These are phyloP conservation scores for Jatropha curcas DNA, from an alignment of 345 rosid genomes.

Conservation along the genomic window DNA sequence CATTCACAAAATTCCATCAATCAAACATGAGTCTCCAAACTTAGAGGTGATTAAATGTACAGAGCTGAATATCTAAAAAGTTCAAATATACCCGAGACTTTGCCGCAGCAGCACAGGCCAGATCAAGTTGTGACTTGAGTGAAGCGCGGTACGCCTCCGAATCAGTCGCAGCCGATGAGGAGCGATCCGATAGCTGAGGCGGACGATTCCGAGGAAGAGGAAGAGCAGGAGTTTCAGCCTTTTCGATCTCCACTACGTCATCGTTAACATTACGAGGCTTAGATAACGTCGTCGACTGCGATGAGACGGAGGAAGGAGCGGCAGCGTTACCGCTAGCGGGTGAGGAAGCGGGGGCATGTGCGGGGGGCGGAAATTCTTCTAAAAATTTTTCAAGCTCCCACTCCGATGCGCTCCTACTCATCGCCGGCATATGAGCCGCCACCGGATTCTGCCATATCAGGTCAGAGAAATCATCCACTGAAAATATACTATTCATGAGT, in stretches of 20 bases:
- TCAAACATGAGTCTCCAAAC: not conserved
- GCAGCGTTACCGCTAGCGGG: slow-evolving; percentile 34
- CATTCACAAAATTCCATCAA: not conserved
- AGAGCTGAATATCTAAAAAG: not conserved
- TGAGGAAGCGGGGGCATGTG: slow-evolving; percentile 24
- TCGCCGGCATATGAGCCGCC: slow-evolving; percentile 40
- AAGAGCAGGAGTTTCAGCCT: slow-evolving; percentile 12
- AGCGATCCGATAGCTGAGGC: slow-evolving; percentile 29
- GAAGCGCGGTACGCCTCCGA: slow-evolving; percentile 50
- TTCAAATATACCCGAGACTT: slow-evolving; percentile 47
- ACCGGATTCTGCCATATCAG: slow-evolving; percentile 52
- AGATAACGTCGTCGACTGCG: slow-evolving; percentile 43
- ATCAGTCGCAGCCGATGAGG: slow-evolving; percentile 35
- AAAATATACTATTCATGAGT: slow-evolving; percentile 39
- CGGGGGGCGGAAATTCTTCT: slow-evolving; percentile 39
- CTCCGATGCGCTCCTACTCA: slow-evolving; percentile 65
- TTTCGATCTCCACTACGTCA: slow-evolving; percentile 48
- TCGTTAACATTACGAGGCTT: slow-evolving; percentile 37
- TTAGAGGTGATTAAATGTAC: not conserved
- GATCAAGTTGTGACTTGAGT: slow-evolving; percentile 66
- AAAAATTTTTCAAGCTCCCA: slow-evolving; percentile 69
- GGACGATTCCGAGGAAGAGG: slow-evolving; percentile 21
- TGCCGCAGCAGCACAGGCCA: slow-evolving; percentile 83
- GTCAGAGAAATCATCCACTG: slow-evolving; percentile 71
- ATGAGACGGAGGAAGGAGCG: slow-evolving; percentile 30